Conservation (phyloP, 2,329 filamentous ascomycete genomes). For the Penicillium fuscoglaucum region DNA sequence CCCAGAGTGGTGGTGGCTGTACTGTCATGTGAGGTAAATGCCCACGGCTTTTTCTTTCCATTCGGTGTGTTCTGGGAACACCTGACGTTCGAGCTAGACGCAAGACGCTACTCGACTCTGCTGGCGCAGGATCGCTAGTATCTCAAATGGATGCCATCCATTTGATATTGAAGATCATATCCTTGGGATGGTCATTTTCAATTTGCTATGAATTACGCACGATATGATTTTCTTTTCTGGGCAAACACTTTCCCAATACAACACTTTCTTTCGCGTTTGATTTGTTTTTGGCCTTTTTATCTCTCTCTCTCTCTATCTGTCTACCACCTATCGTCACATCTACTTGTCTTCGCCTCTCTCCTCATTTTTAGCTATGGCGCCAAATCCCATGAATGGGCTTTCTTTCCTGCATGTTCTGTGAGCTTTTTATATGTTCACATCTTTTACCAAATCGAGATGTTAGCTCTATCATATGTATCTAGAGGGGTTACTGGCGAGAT, state of each 20-base stretch:
- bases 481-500: slow-evolving; percentile 1
- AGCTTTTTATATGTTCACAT: background rate
- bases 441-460: background rate
- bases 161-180: background rate
- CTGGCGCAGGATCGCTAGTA: slow-evolving; percentile 22
- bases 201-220: slow-evolving; percentile 7
- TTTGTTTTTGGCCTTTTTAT: slow-evolving; percentile 1
- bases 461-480: slow-evolving; percentile 1
- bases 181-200: background rate
- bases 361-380: background rate
- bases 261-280: background rate
- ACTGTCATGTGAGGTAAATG: slow-evolving; percentile 61
- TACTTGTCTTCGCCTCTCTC: background rate
- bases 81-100: background rate
- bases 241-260: background rate
- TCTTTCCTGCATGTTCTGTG: background rate
- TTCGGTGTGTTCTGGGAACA: slow-evolving; percentile 3
- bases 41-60: background rate
- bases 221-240: background rate
- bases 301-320: background rate
- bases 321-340: background rate
- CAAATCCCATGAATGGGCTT: background rate
- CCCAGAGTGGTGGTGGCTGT: slow-evolving; percentile 64
- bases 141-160: background rate
- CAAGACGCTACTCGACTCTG: background rate